Evolutionary conservation across 495 filamentous ascomycete genomes (phyloP), one percentile per base, ranked within the genome.

Genomic region (Neurospora pannonica): DNA sequence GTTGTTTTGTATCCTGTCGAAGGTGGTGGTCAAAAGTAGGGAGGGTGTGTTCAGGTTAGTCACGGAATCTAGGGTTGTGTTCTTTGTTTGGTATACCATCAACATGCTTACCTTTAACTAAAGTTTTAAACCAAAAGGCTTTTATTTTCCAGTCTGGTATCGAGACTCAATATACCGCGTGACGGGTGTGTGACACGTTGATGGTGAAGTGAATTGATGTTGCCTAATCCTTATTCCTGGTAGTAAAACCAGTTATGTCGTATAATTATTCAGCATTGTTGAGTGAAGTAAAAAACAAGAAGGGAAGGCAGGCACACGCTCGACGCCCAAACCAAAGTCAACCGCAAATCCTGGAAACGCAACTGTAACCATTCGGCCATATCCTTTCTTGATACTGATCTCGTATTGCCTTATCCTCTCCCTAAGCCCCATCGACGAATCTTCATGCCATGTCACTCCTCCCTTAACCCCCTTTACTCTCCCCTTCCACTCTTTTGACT

Each of bases 1-100:
- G 71, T 82, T 48, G 70, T 82, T 31, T 54, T 80, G 70, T 75
- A 72, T 72, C 60, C 39, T 15, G 19, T 7, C 19, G 15, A 17
- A 28, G 70, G 34, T 7, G 19, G 19, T 60, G 71, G 8, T 28
- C 17, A 13, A n/a, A 17, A 36, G 19, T 11, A 38, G 24, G 37
- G 2, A 34, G 38, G 71, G 4, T 0, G 5, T 40, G 39, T 40
- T 40, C 3, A 69, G 31, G n/a, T 73, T 73, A 72, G 21, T 24
- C 1, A 71, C 39, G 1, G 39, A 62, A 17, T 24, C 37, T 31
- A 8, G 74, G 60, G 71, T 73, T 40, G 5, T 42, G 31, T 28
- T 21, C 21, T 7, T 8, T 15, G n/a, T 37, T 13, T 6, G 38
- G 46, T 46, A 5, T 40, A 37, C 19, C 40, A 43, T 19, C 17